phyloP scores from a whole-genome alignment of 1,139 yeast genomes.

The Pichia sp. region DNA sequence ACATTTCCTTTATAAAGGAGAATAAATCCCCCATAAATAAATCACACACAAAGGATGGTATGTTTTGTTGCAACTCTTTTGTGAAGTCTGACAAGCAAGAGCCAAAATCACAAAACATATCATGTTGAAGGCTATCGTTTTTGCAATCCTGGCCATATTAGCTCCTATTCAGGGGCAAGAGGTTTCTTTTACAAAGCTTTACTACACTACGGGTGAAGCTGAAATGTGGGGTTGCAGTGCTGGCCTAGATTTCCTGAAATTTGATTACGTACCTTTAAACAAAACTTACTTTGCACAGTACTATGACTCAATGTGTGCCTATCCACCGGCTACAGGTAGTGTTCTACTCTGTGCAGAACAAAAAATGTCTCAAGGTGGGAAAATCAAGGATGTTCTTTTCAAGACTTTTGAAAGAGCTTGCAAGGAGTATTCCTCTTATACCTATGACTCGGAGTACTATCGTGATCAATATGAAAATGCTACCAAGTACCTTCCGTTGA shows the following conservation, averaged over 20 bases:
- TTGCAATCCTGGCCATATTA: no score
- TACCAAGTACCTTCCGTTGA: conserved; percentile 13
- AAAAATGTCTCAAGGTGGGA: no score
- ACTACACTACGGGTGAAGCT: neutral
- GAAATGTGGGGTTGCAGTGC: conserved; percentile 1
- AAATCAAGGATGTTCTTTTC: no score
- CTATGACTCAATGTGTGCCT: conserved; percentile 16
- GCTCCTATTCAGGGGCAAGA: no score
- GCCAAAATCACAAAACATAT: no score
- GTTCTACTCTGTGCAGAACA: conserved; percentile 23
- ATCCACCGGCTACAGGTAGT: conserved; percentile 24
- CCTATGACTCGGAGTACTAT: conserved; percentile 15
- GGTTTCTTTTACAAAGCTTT: no score
- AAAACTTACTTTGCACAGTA: conserved; percentile 3
- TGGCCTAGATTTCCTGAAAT: conserved; percentile 1
- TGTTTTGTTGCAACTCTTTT: no score
- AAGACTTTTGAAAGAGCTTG: conserved; percentile 12
- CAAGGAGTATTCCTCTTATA: conserved; percentile 14
- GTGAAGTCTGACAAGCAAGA: no score
- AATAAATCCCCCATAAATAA: no score
- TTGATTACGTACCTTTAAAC: conserved; percentile 9
- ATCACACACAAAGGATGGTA: no score
- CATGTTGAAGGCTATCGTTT: no score
- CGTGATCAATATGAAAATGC: conserved; percentile 23
- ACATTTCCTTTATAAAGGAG: no score